phyloP scores from a whole-genome alignment of 306 rosid genomes.

The Cicer pinnatifidum region DNA sequence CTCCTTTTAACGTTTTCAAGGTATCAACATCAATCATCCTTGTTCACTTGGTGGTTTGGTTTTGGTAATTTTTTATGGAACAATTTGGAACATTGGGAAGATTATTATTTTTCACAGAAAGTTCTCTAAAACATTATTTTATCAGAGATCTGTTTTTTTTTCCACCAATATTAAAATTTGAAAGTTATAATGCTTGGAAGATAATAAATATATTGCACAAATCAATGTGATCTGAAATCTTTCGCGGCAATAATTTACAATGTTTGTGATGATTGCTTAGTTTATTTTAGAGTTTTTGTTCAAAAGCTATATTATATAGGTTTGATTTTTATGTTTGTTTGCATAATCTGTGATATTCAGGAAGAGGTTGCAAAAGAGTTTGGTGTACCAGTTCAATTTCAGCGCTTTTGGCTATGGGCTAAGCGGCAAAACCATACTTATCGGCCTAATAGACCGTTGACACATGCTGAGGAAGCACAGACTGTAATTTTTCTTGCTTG shows the following conservation, averaged over 20 bases:
- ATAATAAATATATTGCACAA: conserved; percentile 3
- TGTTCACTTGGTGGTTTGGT: conserved; percentile 28
- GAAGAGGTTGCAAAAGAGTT: conserved; percentile 84
- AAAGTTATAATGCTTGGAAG: conserved; percentile 1
- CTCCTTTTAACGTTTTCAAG: conserved; percentile 74
- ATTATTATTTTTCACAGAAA: background rate
- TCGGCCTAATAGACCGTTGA: conserved; percentile 82
- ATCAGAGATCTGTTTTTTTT: background rate
- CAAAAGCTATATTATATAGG: background rate
- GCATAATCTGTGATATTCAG: conserved; percentile 51
- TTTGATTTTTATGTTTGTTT: conserved; percentile 4
- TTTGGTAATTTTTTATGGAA: background rate
- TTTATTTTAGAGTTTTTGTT: conserved; percentile 15
- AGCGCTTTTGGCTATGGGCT: conserved; percentile 88
- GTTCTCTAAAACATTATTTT: conserved; percentile 15
- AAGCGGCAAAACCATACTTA: conserved; percentile 88
- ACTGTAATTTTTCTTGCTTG: conserved; percentile 57
- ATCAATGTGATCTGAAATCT: background rate
- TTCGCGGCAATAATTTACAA: conserved; percentile 8
- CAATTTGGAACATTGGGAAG: background rate
- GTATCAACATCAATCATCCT: conserved; percentile 45
- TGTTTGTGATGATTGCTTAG: conserved; percentile 6
- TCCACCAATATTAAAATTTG: background rate
- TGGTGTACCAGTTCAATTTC: conserved; percentile 77
- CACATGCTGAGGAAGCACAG: conserved; percentile 67